These are phyloP conservation scores for Iris pallida DNA, from an alignment of 116 monocot species.

Conservation along the genomic window DNA sequence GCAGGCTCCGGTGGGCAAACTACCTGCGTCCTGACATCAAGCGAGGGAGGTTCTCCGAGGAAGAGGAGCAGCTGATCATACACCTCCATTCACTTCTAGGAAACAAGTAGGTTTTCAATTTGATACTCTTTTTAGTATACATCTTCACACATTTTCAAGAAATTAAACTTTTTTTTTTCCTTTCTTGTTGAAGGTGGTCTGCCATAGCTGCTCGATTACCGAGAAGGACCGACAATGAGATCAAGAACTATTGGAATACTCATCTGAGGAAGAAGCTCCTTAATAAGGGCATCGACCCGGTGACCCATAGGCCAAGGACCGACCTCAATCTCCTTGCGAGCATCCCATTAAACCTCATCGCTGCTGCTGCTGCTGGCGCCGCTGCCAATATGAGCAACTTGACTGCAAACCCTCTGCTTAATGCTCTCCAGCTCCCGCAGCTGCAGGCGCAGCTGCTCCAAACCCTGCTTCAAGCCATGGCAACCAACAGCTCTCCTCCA, in stretches of 20 bases:
- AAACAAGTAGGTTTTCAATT: conserved; percentile 29
- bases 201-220: conserved; percentile 24
- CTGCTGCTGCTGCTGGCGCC: too few relatives aligned
- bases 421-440: conserved; percentile 23
- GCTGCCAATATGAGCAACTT: conserved; percentile 5
- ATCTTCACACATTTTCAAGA: neutral
- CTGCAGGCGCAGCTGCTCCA: conserved; percentile 27
- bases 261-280: conserved; percentile 43
- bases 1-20: conserved; percentile 53
- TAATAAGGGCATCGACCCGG: conserved; percentile 26
- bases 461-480: conserved; percentile 18
- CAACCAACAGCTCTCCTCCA: conserved; percentile 2
- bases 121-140: neutral
- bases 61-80: conserved; percentile 40
- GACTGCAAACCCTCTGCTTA: conserved; percentile 3
- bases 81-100: conserved; percentile 36
- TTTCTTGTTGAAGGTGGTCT: conserved; percentile 26
- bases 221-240: conserved; percentile 19
- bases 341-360: conserved; percentile 15
- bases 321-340: conserved; percentile 20
- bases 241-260: conserved; percentile 21
- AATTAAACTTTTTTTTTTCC: neutral
- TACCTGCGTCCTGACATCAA: conserved; percentile 57
- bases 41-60: conserved; percentile 36
- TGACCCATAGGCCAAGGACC: conserved; percentile 30